Conservation (phyloP, 805 yeast species). For the Danielia reshetovae region DNA sequence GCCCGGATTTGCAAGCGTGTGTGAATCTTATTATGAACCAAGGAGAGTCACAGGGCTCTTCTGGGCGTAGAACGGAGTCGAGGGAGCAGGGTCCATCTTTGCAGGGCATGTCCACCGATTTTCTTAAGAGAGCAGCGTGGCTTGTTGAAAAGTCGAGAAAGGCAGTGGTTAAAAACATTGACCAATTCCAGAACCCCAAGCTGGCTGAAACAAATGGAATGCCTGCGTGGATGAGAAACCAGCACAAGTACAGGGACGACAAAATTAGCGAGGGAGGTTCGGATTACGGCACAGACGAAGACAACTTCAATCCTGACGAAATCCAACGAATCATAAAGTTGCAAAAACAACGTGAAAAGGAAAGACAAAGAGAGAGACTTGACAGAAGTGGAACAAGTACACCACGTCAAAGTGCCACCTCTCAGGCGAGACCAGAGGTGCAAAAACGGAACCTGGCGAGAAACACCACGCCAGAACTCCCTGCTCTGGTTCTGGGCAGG, state of each 20-base stretch:
- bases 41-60: not conserved
- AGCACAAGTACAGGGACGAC: conserved; percentile 43
- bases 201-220: conserved; percentile 20
- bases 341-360: conserved; percentile 36
- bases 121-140: conserved; percentile 57
- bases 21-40: conserved; percentile 61
- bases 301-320: conserved; percentile 41
- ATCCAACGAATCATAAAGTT: conserved; percentile 35
- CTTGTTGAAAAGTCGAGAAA: conserved; percentile 56
- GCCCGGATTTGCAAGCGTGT: conserved; percentile 60
- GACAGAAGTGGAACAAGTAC: conserved; percentile 4
- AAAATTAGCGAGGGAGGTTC: conserved; percentile 29
- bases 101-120: conserved; percentile 51
- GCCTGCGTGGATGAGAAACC: conserved; percentile 78
- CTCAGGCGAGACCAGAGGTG: not conserved
- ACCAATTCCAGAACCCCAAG: conserved; percentile 42
- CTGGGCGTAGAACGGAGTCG: conserved; percentile 5
- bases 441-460: not conserved
- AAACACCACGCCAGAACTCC: conserved; percentile 7
- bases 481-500: not conserved
- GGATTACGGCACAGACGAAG: conserved; percentile 46
- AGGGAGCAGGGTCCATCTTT: conserved; percentile 30
- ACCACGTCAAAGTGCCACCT: not conserved
- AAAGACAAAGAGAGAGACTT: conserved; percentile 24
- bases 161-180: conserved; percentile 59